Percentiles rank a stretch among this genome's conserved stretches.
Conservation (phyloP, 164 flowering plant species). For the Cinnamomum chago region DNA sequence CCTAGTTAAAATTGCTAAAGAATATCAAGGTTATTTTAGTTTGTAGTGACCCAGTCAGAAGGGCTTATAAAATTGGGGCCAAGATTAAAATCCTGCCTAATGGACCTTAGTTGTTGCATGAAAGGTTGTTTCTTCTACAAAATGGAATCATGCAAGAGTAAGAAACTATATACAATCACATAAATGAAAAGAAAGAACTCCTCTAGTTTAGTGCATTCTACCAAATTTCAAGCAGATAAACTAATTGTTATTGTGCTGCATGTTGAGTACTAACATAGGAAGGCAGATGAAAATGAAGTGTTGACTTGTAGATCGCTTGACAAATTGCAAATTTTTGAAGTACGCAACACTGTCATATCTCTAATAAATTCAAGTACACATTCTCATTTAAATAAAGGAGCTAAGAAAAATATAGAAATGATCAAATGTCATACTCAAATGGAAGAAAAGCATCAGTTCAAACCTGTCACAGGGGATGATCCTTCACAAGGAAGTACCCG, state of each 20-base stretch:
- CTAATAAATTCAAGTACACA: neutral
- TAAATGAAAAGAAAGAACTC: neutral
- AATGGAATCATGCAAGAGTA: neutral
- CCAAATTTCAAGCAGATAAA: neutral
- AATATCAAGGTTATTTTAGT: neutral
- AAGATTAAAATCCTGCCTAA: neutral
- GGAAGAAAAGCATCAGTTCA: neutral
- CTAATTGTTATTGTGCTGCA: too few species aligned
- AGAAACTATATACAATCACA: neutral
- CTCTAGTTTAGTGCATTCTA: neutral
- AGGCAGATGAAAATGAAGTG: too few species aligned
- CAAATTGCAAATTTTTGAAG: too few species aligned
- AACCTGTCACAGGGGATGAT: slow-evolving; percentile 49
- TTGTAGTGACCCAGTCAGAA: neutral
- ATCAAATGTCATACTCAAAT: neutral
- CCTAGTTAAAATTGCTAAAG: neutral
- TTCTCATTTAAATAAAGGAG: too few species aligned
- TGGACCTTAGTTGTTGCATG: neutral
- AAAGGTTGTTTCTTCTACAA: too few species aligned
- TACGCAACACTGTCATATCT: neutral
- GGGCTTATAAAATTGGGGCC: neutral
- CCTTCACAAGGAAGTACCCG: slow-evolving; percentile 32
- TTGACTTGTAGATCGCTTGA: too few species aligned
- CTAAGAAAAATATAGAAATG: neutral
- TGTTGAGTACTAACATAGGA: neutral